Evolutionary conservation across 345 rosid species (phyloP), one percentile per base, ranked within the genome.

Genomic region (Lepidium africanum): DNA sequence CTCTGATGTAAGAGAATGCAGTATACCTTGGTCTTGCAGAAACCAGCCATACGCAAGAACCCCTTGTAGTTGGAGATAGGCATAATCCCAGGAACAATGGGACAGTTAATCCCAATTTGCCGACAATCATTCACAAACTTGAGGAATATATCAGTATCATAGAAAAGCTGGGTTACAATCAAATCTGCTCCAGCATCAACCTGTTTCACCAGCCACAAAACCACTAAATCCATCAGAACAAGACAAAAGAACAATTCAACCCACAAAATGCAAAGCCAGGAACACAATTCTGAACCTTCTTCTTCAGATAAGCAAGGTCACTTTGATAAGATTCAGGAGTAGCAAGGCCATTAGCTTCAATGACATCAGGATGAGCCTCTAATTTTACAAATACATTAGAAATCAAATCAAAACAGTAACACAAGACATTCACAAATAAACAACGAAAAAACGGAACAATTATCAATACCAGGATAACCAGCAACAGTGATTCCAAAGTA

Each of bases 101-200:
- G 98, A 61, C 94, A 90, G 4, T 74, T 78, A 1, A 93, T 90
- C 66, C 98, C 97, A 16, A 93, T 83, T 82, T 88, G 86, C 50
- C 85, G 93, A 78, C 99, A 95, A 58, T 95, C 99, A 80, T 84
- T 82, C 46, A 95, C 96, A 54, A 91, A 95, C 55, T 94, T 95
- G 57, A 95, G 93, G 79, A 87, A 91, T 19, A 86, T 78, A 50
- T 94, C 96, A 47, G 96, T 94, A 74, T 94, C 97, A 68, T 91
- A 94, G 71, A 94, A 89, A 11, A 94, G 81, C 65, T 94, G 97
- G 5, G 96, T 87, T 4, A 91, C 60, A 70, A 94, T 84, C 65
- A 94, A 75, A 82, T 91, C 99, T 0, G 97, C 99, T 66, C 99
- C 97, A 4, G 99, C 96, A 85, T 94, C 97, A 68, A 89, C 88